Evolutionary conservation across 345 rosid species (phyloP).

Genomic region (Corymbia maculata): DNA sequence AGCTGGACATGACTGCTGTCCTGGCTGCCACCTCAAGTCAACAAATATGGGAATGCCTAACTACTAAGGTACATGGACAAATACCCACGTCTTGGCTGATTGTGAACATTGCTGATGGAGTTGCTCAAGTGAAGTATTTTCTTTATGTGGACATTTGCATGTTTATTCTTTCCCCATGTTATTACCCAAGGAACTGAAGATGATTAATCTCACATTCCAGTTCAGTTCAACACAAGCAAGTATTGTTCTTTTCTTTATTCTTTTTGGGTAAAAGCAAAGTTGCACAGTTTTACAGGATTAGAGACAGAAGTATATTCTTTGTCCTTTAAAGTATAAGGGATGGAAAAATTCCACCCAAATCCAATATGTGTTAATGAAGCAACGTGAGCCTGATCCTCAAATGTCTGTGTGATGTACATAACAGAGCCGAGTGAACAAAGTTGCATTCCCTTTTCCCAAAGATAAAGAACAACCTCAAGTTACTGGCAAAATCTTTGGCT

Average conservation of each 20-base stretch:
- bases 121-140: not conserved
- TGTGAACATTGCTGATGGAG: not conserved
- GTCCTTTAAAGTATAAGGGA: not conserved
- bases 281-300: not conserved
- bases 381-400: not conserved
- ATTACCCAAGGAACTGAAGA: not conserved
- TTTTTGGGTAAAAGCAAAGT: not conserved
- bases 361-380: not conserved
- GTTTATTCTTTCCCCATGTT: not conserved
- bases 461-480: not conserved
- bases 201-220: not conserved
- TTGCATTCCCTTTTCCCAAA: not conserved
- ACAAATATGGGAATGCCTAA: not conserved
- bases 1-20: not conserved
- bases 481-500: not conserved
- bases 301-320: not conserved
- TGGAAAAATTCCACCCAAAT: not conserved
- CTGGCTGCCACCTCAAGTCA: not conserved
- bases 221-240: not conserved
- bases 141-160: not conserved
- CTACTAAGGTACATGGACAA: not conserved
- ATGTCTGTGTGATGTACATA: not conserved
- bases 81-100: not conserved
- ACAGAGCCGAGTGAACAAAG: not conserved
- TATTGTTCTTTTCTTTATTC: not conserved